A percentile compares a stretch with the other conserved stretches of the same genome.
Conservation (phyloP, 257 asterid species). For the Capsicum pubescens region DNA sequence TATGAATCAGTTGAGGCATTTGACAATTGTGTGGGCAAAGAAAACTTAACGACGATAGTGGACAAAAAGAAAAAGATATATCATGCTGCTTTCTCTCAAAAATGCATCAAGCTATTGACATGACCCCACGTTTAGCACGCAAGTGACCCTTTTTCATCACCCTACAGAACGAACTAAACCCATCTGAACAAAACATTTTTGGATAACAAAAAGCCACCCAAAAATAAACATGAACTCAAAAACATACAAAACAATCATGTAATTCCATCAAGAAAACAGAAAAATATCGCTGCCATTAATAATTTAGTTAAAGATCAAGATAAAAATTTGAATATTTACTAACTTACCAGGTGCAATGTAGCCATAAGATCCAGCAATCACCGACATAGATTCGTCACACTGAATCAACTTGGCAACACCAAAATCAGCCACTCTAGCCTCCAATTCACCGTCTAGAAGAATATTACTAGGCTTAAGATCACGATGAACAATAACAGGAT, state of each 20-base stretch:
- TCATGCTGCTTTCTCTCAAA: slow-evolving; percentile 10
- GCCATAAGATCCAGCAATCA: slow-evolving; percentile 92
- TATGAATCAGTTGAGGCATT: neutral
- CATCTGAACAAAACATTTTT: slow-evolving; percentile 28
- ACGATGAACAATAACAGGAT: slow-evolving; percentile 79
- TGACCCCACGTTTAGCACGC: slow-evolving; percentile 39
- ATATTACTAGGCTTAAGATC: slow-evolving; percentile 82
- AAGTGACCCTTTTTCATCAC: slow-evolving; percentile 44
- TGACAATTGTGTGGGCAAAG: neutral
- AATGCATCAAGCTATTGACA: slow-evolving; percentile 26
- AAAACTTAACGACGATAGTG: neutral
- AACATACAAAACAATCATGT: neutral
- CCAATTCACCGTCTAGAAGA: slow-evolving; percentile 69
- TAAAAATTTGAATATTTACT: neutral
- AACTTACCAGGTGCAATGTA: slow-evolving; percentile 90
- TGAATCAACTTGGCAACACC: slow-evolving; percentile 84
- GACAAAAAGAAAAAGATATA: neutral
- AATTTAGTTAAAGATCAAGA: neutral
- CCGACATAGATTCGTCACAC: slow-evolving; percentile 76
- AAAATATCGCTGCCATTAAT: neutral
- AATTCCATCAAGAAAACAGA: neutral
- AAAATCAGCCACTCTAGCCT: slow-evolving; percentile 87
- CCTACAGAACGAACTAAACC: slow-evolving; percentile 54
- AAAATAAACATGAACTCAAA: slow-evolving; percentile 10
- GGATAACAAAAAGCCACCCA: slow-evolving; percentile 19